phyloP scores from a whole-genome alignment of 768 basidiomycete species.

The Brasilioporus rufonigricans region DNA sequence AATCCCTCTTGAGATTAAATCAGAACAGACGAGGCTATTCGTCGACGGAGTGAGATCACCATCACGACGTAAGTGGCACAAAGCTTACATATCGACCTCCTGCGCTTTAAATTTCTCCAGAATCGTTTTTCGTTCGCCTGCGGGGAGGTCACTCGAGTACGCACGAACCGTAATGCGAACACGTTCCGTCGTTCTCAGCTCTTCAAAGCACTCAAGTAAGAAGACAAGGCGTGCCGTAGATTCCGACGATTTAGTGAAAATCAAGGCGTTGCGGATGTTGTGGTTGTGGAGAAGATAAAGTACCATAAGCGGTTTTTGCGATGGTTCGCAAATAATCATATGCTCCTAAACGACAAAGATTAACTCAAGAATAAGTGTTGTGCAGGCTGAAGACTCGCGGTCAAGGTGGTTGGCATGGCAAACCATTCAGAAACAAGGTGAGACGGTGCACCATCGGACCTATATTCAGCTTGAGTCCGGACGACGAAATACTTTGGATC shows the following conservation, averaged over 20 bases:
- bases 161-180: constrained; percentile 50
- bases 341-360: constrained; percentile 59
- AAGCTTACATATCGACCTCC: constrained; percentile 76
- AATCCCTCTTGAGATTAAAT: constrained; percentile 93
- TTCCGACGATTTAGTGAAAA: constrained; percentile 98
- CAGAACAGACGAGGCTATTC: constrained; percentile 88
- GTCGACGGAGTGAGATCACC: constrained; percentile 4
- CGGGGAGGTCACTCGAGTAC: constrained; percentile 84
- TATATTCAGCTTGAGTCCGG: constrained; percentile 44
- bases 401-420: constrained; percentile 76
- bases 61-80: neutral
- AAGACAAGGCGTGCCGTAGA: constrained; percentile 80
- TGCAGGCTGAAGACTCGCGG: constrained; percentile 40
- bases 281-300: constrained; percentile 77
- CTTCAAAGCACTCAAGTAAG: constrained; percentile 80
- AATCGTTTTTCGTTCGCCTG: constrained; percentile 69
- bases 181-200: constrained; percentile 32
- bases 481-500: constrained; percentile 89
- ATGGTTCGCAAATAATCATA: constrained; percentile 76
- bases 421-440: constrained; percentile 72
- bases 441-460: constrained; percentile 38
- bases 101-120: constrained; percentile 79
- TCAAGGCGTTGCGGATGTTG: constrained; percentile 66
- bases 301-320: constrained; percentile 84
- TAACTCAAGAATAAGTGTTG: neutral